These are phyloP conservation scores for Fusarium sp. DNA, from an alignment of 2,329 filamentous ascomycete genomes.

Conservation along the genomic window DNA sequence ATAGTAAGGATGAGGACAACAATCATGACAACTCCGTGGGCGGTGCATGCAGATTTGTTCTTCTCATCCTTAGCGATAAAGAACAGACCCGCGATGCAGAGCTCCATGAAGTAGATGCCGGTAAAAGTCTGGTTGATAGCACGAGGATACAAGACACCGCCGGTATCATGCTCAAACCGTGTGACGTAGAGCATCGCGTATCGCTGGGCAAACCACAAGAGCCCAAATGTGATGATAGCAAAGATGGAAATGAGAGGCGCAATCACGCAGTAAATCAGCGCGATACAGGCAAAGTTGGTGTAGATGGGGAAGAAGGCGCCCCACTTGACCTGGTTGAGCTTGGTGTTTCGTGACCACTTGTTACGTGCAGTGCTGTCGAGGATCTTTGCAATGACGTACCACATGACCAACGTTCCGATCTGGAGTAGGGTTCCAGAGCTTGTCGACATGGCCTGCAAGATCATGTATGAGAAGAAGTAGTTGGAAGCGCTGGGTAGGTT, in stretches of 20 bases:
- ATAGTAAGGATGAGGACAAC: conserved; percentile 76
- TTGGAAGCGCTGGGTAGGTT: conserved; percentile 90
- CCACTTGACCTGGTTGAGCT: conserved; percentile 83
- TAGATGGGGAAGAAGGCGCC: conserved; percentile 96
- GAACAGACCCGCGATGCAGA: conserved; percentile 90
- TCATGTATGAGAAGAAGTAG: conserved; percentile 99
- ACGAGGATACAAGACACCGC: conserved; percentile 89
- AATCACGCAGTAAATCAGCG: conserved; percentile 87
- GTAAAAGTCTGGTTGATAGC: conserved; percentile 97
- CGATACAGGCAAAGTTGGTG: conserved; percentile 96
- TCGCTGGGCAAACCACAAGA: conserved; percentile 96
- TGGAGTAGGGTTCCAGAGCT: conserved; percentile 92
- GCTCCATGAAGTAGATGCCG: conserved; percentile 93
- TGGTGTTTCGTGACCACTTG: conserved; percentile 89
- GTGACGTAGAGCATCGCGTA: conserved; percentile 97
- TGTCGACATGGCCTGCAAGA: conserved; percentile 90
- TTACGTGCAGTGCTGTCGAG: conserved; percentile 83
- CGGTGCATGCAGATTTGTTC: conserved; percentile 68
- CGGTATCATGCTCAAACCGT: conserved; percentile 89
- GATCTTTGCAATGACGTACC: conserved; percentile 84
- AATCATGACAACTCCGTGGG: conserved; percentile 89
- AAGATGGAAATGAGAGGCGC: conserved; percentile 93
- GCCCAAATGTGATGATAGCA: conserved; percentile 88
- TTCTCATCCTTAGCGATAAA: conserved; percentile 76
- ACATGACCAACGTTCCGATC: conserved; percentile 79